Percentiles rank a stretch among this genome's conserved stretches.
These are phyloP conservation scores for Salvia splendens DNA, from an alignment of 257 asterid species.

Conservation along the genomic window DNA sequence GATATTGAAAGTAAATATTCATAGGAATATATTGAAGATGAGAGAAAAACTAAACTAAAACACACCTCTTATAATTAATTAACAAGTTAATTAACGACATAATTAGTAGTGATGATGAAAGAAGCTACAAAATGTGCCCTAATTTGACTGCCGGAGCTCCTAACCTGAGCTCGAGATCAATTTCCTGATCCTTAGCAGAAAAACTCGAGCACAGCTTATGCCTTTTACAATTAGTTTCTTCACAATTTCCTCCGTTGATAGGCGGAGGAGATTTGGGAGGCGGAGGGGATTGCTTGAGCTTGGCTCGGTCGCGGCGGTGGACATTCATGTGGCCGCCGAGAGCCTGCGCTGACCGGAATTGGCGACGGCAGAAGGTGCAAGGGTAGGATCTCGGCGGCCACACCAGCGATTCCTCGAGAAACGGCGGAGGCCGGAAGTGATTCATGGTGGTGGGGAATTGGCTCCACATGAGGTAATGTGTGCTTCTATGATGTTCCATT, in stretches of 20 bases:
- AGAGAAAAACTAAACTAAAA: too few relatives aligned
- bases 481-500: conserved; percentile 7
- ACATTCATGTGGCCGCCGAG: conserved; percentile 84
- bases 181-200: conserved; percentile 36
- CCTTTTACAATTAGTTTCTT: conserved; percentile 34
- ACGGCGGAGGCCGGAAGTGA: conserved; percentile 15
- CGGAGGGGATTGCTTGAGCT: conserved; percentile 49
- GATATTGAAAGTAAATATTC: too few relatives aligned
- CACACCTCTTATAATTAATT: too few relatives aligned
- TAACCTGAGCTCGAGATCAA: conserved; percentile 82
- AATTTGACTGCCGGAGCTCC: conserved; percentile 52
- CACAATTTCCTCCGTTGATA: too few relatives aligned
- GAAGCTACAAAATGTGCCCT: conserved; percentile 7
- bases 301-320: conserved; percentile 72
- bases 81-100: too few relatives aligned
- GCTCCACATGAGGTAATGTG: conserved; percentile 32
- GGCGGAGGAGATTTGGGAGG: background rate
- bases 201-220: conserved; percentile 27
- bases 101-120: background rate
- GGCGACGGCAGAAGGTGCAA: conserved; percentile 61
- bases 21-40: too few relatives aligned
- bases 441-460: background rate
- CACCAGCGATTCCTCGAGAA: conserved; percentile 36
- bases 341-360: conserved; percentile 70
- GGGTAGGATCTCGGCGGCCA: conserved; percentile 74